A percentile compares a stretch with the other conserved stretches of the same genome.
Evolutionary conservation across 2,329 filamentous ascomycete genomes (phyloP).

Genomic region (Alternaria alternata): DNA sequence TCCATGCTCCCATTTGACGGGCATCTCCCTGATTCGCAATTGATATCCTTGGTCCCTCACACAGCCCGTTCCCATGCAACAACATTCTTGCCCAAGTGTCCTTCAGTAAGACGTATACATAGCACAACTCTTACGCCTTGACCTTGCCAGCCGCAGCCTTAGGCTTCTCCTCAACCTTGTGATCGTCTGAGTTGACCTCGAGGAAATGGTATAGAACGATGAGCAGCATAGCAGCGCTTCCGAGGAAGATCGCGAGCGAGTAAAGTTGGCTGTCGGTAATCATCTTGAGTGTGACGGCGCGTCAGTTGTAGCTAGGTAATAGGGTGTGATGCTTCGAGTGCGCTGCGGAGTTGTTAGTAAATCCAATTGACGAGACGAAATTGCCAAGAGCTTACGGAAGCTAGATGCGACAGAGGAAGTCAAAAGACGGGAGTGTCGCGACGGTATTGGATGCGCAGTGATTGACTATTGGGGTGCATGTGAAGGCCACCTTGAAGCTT

Average conservation of each 20-base stretch:
- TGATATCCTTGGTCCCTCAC: background rate
- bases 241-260: slow-evolving; percentile 89
- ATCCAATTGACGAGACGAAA: background rate
- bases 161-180: slow-evolving; percentile 39
- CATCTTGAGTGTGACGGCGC: slow-evolving; percentile 68
- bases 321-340: slow-evolving; percentile 14
- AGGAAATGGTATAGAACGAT: slow-evolving; percentile 97
- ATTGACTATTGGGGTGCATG: slow-evolving; percentile 15
- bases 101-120: background rate
- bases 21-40: background rate
- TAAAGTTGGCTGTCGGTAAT: slow-evolving; percentile 95
- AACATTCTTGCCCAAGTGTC: background rate
- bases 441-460: slow-evolving; percentile 9
- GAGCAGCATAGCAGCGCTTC: slow-evolving; percentile 86
- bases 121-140: slow-evolving; percentile 25
- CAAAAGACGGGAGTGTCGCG: slow-evolving; percentile 15
- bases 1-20: slow-evolving; percentile 4
- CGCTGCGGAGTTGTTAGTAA: slow-evolving; percentile 27
- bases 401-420: background rate
- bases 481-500: slow-evolving; percentile 40
- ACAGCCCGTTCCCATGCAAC: background rate
- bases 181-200: slow-evolving; percentile 83
- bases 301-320: slow-evolving; percentile 22
- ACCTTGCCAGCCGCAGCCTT: slow-evolving; percentile 39
- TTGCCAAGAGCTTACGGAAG: slow-evolving; percentile 8